A percentile compares a stretch with the other conserved stretches of the same genome.
Conservation (phyloP, 1,284 basidiomycete species). For the Melampsora abietis-canadensis region DNA sequence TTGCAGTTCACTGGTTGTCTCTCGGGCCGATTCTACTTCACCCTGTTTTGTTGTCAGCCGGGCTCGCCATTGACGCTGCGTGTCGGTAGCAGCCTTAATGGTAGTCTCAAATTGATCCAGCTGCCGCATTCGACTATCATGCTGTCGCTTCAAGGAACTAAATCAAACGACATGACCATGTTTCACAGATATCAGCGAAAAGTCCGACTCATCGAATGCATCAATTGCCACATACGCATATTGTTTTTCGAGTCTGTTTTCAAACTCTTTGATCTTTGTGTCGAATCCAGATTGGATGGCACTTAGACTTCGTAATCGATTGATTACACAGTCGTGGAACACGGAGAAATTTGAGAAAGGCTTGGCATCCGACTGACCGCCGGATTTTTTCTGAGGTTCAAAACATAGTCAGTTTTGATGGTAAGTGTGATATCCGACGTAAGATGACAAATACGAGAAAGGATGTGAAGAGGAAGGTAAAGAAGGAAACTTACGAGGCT, state of each 20-base stretch:
- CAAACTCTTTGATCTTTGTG: slow-evolving; percentile 75
- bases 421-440: slow-evolving; percentile 42
- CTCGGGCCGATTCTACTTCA: slow-evolving; percentile 74
- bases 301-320: slow-evolving; percentile 74
- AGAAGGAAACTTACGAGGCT: slow-evolving; percentile 60
- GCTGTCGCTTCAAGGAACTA: slow-evolving; percentile 74
- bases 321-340: slow-evolving; percentile 92
- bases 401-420: slow-evolving; percentile 52
- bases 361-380: slow-evolving; percentile 66
- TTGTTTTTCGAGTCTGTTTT: slow-evolving; percentile 68
- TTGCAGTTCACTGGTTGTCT: slow-evolving; percentile 71
- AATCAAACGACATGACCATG: neutral
- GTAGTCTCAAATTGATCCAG: slow-evolving; percentile 88
- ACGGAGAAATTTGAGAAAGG: slow-evolving; percentile 84
- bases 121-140: slow-evolving; percentile 84
- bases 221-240: slow-evolving; percentile 56
- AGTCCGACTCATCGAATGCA: neutral
- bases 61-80: slow-evolving; percentile 79
- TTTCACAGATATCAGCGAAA: neutral
- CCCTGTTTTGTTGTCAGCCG: slow-evolving; percentile 78
- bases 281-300: slow-evolving; percentile 83
- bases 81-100: slow-evolving; percentile 77
- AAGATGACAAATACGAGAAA: slow-evolving; percentile 48
- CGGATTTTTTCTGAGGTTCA: slow-evolving; percentile 45
- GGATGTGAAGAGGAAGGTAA: slow-evolving; percentile 49